These are phyloP conservation scores for Cercospora citrullina DNA, from an alignment of 2,329 filamentous ascomycete species.

Conservation along the genomic window DNA sequence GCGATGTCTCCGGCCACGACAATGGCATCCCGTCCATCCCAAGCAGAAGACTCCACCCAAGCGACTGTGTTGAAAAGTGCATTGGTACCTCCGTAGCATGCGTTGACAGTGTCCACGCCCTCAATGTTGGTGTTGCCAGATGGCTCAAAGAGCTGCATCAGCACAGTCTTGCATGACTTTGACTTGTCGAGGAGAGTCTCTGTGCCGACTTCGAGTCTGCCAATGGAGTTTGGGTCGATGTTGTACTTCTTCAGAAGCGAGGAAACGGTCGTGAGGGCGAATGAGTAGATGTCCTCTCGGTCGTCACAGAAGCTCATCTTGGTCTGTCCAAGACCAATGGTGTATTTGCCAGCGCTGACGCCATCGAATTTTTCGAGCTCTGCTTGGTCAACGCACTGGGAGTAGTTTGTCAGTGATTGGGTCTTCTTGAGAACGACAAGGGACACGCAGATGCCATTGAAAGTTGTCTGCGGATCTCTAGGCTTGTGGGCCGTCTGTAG, in stretches of 20 bases:
- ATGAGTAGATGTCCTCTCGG: slow-evolving; percentile 57
- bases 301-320: slow-evolving; percentile 59
- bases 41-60: slow-evolving; percentile 56
- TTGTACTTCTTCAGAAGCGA: slow-evolving; percentile 56
- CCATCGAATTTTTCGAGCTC: slow-evolving; percentile 58
- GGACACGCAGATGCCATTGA: neutral
- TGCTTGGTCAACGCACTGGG: slow-evolving; percentile 54
- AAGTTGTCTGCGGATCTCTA: neutral
- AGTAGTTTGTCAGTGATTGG: slow-evolving; percentile 19
- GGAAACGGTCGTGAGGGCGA: slow-evolving; percentile 54
- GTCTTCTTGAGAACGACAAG: neutral
- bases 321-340: slow-evolving; percentile 56
- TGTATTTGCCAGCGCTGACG: slow-evolving; percentile 54
- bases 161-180: slow-evolving; percentile 56
- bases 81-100: slow-evolving; percentile 57
- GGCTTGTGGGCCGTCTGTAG: neutral
- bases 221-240: slow-evolving; percentile 53
- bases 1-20: slow-evolving; percentile 57
- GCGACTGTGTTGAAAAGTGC: slow-evolving; percentile 56
- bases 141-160: slow-evolving; percentile 55
- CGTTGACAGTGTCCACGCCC: slow-evolving; percentile 56
- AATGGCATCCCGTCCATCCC: slow-evolving; percentile 55
- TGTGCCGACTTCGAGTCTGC: slow-evolving; percentile 55
- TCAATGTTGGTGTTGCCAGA: slow-evolving; percentile 57
- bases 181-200: slow-evolving; percentile 58